Percentiles rank a stretch among this genome's conserved stretches.
These are phyloP conservation scores for Mycosphaerella sp. DNA, from an alignment of 2,329 filamentous ascomycete species.

Conservation along the genomic window DNA sequence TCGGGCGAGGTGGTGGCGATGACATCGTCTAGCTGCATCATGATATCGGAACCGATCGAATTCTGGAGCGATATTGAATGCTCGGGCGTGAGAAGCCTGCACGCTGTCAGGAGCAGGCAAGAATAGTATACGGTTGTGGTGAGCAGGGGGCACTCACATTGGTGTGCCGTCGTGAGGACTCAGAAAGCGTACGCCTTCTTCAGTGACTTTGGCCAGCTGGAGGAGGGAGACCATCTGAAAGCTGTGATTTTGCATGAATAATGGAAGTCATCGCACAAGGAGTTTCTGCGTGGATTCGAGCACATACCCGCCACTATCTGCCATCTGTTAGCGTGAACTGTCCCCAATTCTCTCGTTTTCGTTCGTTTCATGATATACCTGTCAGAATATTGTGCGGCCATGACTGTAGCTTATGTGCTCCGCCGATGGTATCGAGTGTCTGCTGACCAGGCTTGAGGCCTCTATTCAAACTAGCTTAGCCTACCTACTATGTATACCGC, in stretches of 20 bases:
- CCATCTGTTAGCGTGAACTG: background rate
- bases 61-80: slow-evolving; percentile 96
- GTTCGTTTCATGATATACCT: slow-evolving; percentile 30
- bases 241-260: slow-evolving; percentile 44
- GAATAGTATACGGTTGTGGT: background rate
- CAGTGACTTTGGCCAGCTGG: slow-evolving; percentile 86
- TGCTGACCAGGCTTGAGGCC: slow-evolving; percentile 91
- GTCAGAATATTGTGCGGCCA: slow-evolving; percentile 96
- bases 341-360: too few relatives aligned
- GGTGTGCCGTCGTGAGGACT: slow-evolving; percentile 90
- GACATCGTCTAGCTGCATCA: slow-evolving; percentile 99
- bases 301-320: slow-evolving; percentile 23
- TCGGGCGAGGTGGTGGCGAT: slow-evolving; percentile 94
- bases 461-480: slow-evolving; percentile 26
- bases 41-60: slow-evolving; percentile 95
- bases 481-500: background rate
- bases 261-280: background rate
- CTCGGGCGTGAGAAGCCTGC: slow-evolving; percentile 75
- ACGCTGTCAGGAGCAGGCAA: background rate
- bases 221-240: slow-evolving; percentile 99
- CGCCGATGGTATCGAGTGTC: slow-evolving; percentile 77
- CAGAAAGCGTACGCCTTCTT: slow-evolving; percentile 92
- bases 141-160: slow-evolving; percentile 51
- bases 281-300: background rate
- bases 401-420: slow-evolving; percentile 88